Evolutionary conservation across 257 asterid genomes (phyloP).

Genomic region (Ophiorrhiza pumila): DNA sequence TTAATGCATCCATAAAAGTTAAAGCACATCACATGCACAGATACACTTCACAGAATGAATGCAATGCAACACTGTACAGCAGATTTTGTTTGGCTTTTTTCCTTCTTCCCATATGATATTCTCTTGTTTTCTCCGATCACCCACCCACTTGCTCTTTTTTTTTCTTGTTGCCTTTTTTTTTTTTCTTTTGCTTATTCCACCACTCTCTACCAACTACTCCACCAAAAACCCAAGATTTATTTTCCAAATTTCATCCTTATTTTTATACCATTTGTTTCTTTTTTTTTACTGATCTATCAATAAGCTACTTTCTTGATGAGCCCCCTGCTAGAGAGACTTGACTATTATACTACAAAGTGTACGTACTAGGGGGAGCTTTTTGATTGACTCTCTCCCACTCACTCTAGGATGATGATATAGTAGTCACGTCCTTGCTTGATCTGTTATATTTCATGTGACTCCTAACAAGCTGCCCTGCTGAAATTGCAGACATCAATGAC

Average conservation of each 20-base stretch:
- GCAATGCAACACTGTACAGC: neutral
- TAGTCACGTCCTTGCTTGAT: slow-evolving; percentile 39
- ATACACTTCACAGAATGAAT: slow-evolving; percentile 1
- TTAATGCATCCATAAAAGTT: neutral
- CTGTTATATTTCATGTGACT: slow-evolving; percentile 54
- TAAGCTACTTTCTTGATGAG: neutral
- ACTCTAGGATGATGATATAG: slow-evolving; percentile 22
- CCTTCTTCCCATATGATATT: neutral
- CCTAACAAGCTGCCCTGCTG: slow-evolving; percentile 52
- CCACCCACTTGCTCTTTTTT: neutral
- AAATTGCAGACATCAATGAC: slow-evolving; percentile 48
- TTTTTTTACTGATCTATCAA: neutral
- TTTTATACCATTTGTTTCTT: too few species aligned
- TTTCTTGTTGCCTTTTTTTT: neutral
- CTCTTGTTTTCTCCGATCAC: neutral
- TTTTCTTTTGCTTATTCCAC: neutral
- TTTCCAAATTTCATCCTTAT: neutral
- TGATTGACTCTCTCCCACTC: neutral
- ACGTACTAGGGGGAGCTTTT: neutral
- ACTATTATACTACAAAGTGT: neutral
- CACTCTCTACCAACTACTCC: slow-evolving; percentile 1
- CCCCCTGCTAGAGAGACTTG: neutral
- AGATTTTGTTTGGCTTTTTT: slow-evolving; percentile 10
- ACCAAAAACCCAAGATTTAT: slow-evolving; percentile 3
- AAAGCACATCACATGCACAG: slow-evolving; percentile 20